Conservation (phyloP, 169 alveolate species). For the Plasmodium berghei region DNA sequence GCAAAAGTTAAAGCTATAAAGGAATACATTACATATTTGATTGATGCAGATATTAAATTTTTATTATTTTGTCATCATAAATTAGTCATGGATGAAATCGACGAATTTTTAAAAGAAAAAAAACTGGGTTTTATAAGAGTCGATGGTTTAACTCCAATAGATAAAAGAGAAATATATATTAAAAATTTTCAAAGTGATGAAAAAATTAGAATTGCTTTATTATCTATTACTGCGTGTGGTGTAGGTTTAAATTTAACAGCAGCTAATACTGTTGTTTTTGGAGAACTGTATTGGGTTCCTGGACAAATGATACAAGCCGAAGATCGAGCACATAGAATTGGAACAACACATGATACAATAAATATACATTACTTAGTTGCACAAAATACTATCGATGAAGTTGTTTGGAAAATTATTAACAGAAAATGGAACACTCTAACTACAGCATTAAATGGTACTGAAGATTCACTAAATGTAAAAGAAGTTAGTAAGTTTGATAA, state of each 20-base stretch:
- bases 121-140: conserved; percentile 91
- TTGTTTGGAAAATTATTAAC: conserved; percentile 85
- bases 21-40: conserved; percentile 93
- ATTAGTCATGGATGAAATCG: conserved; percentile 93
- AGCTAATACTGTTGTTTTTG: conserved; percentile 97
- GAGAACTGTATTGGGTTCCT: conserved; percentile 98
- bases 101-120: conserved; percentile 81
- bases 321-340: conserved; percentile 98
- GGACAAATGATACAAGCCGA: conserved; percentile 98
- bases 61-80: conserved; percentile 97
- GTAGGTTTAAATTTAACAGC: conserved; percentile 96
- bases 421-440: conserved; percentile 88
- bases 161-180: conserved; percentile 91
- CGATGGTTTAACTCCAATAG: conserved; percentile 94
- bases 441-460: conserved; percentile 83
- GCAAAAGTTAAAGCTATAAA: conserved; percentile 94
- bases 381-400: conserved; percentile 87
- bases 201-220: conserved; percentile 91
- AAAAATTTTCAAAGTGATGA: conserved; percentile 90
- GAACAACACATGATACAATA: conserved; percentile 87
- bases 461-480: conserved; percentile 70
- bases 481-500: conserved; percentile 64
- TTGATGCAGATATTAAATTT: conserved; percentile 92
- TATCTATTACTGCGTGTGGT: conserved; percentile 97
- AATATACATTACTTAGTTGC: conserved; percentile 91